phyloP scores from a whole-genome alignment of 352 stramenopile species.

The Globisporangium carolinianum region DNA sequence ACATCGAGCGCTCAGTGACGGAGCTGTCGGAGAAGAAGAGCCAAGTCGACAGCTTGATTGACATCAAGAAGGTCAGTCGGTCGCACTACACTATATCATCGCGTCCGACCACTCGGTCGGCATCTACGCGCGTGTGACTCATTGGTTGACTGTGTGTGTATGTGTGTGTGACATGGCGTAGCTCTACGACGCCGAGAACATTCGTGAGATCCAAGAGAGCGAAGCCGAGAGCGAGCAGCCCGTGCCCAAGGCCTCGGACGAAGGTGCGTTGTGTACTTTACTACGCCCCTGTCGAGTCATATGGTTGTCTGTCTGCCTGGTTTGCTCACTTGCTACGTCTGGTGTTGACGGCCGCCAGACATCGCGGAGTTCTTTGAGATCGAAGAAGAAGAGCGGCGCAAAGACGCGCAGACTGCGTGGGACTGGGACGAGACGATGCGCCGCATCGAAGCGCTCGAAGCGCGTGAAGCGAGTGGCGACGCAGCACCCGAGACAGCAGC shows the following conservation, averaged over 20 bases:
- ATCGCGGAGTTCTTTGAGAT: constrained; percentile 81
- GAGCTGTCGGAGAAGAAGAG: constrained; percentile 55
- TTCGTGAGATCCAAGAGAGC: constrained; percentile 79
- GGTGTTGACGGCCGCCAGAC: constrained; percentile 23
- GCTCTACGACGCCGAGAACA: constrained; percentile 81
- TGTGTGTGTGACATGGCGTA: constrained; percentile 5
- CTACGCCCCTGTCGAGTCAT: too few species aligned
- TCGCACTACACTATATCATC: not conserved
- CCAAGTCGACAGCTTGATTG: constrained; percentile 52
- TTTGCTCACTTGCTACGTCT: not conserved
- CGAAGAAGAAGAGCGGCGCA: constrained; percentile 63
- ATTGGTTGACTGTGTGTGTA: not conserved
- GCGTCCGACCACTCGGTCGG: not conserved
- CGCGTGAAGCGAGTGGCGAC: constrained; percentile 41
- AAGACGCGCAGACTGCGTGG: constrained; percentile 52
- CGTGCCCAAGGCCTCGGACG: constrained; percentile 40
- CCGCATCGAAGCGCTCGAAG: constrained; percentile 78
- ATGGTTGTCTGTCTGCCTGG: not conserved
- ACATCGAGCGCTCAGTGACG: constrained; percentile 34
- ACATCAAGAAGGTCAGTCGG: constrained; percentile 56
- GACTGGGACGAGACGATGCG: constrained; percentile 85
- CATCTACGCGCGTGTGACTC: not conserved
- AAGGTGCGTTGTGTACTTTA: constrained; percentile 24
- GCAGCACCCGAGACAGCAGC: constrained; percentile 14
- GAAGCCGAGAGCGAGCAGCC: constrained; percentile 65